Base-by-base conservation (phyloP, 208 protist species). In the Leptomonas seymouri region DNA sequence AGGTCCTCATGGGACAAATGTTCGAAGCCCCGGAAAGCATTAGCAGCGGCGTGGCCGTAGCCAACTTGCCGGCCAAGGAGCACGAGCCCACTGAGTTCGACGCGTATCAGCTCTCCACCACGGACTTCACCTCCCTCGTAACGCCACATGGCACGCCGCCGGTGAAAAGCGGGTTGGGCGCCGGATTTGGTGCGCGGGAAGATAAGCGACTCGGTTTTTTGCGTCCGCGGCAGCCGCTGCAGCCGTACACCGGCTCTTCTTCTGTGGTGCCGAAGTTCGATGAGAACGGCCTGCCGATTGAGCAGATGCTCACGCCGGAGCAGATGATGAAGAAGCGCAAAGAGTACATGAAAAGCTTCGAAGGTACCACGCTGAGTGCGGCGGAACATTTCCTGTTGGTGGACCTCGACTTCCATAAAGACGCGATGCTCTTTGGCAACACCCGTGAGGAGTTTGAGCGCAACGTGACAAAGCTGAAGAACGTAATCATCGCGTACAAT, bases 331-430 rank as follows among this genome's bases (percentile, higher is more conserved):
- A 89, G 68, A 84, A 90, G 71, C 83, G 86, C 3, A 75, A 85
- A 55, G 83, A 88, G 34, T 96, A 91, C 77, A 84, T 96, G 78
- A 86, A 90, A 46, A 93, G 81, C 62, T 86, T 93, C 54, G 80
- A 93, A 39, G 91, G 91, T 39, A 94, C 80, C 28, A 89, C 77
- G 28, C 82, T 94, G 76, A 94, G 87, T 50, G 74, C 78, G 54
- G 70, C 80, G 16, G 89, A 96, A 60, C 91, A 96, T 64, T 94
- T 94, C 64, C 67, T 96, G n/a, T 75, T 96, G n/a, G 87, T 85
- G 1, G 91, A 96, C 56, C 76, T 96, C 8, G 91, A 96, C 74
- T 94, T 92, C 63, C 80, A 91, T 34, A 96, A 91, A 71, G 91
- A 96, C 64, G 76, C 89, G 25, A 73, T 90, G 45, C 71, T 96